Conservation (phyloP, 345 rosid species). For the Pelargonium nanum region DNA sequence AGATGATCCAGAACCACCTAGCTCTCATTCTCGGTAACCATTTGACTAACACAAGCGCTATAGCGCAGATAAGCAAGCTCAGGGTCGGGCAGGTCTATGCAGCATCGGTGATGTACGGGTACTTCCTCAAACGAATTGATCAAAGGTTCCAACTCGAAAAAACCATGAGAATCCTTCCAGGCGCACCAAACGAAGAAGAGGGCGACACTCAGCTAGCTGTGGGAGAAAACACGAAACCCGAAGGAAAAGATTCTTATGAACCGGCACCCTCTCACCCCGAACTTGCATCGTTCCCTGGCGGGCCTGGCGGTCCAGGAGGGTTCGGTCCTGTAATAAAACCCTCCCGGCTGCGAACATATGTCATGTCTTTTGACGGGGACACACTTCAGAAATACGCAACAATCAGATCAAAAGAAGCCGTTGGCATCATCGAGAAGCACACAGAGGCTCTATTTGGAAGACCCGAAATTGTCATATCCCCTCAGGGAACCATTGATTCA, state of each 20-base stretch:
- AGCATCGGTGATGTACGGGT: constrained; percentile 95
- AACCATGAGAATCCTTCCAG: constrained; percentile 74
- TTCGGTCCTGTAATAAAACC: constrained; percentile 48
- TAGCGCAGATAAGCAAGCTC: constrained; percentile 75
- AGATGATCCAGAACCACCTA: constrained; percentile 94
- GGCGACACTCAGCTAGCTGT: constrained; percentile 17
- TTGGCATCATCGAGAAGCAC: constrained; percentile 85
- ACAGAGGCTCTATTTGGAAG: constrained; percentile 91
- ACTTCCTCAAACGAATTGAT: constrained; percentile 86
- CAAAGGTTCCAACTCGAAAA: constrained; percentile 96
- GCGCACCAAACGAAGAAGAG: constrained; percentile 24
- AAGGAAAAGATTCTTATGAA: constrained; percentile 21
- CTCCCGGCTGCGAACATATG: constrained; percentile 63
- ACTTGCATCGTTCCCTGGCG: constrained; percentile 39
- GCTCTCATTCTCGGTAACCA: constrained; percentile 69
- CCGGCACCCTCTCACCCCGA: constrained; percentile 50
- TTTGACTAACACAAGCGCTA: constrained; percentile 39
- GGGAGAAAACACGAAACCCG: constrained; percentile 22
- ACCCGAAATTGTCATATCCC: constrained; percentile 66
- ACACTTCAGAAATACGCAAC: constrained; percentile 90
- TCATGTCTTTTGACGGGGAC: constrained; percentile 89
- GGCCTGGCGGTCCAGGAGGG: constrained; percentile 54
- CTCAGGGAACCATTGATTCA: constrained; percentile 60
- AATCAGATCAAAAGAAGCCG: constrained; percentile 85
- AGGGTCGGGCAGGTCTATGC: constrained; percentile 99